Evolutionary conservation across 2,329 filamentous ascomycete genomes (phyloP).

Genomic region (Talaromyces sp.): DNA sequence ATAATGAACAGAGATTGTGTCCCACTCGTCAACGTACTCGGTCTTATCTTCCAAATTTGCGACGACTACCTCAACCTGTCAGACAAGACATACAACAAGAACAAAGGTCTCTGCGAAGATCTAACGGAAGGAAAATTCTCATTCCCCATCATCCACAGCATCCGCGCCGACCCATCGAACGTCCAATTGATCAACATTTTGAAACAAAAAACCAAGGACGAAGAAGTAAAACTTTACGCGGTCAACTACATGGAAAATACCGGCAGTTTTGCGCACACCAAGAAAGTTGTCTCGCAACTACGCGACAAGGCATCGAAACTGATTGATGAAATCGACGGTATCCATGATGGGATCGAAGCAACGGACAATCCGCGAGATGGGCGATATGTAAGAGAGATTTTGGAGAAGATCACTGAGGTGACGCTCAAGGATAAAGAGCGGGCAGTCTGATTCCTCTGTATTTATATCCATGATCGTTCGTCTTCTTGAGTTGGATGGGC

Average conservation of each 20-base stretch:
- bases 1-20: constrained; percentile 37
- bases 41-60: constrained; percentile 47
- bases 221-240: constrained; percentile 87
- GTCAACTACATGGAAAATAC: constrained; percentile 86
- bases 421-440: constrained; percentile 30
- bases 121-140: constrained; percentile 96
- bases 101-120: constrained; percentile 94
- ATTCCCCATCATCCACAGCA: constrained; percentile 91
- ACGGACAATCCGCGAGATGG: constrained; percentile 35
- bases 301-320: constrained; percentile 61
- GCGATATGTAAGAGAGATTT: constrained; percentile 61
- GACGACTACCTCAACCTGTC: constrained; percentile 87
- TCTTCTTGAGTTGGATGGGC: neutral
- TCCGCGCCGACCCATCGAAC: constrained; percentile 59
- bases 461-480: neutral
- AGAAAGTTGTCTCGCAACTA: constrained; percentile 62
- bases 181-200: constrained; percentile 85
- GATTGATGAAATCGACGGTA: constrained; percentile 62
- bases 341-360: constrained; percentile 18
- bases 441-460: neutral
- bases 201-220: constrained; percentile 80
- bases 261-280: constrained; percentile 84
- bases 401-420: constrained; percentile 61
- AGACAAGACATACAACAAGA: constrained; percentile 67
- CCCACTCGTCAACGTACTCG: constrained; percentile 64